Percentiles rank a stretch among this genome's conserved stretches.
Conservation (phyloP, 2,329 filamentous ascomycete species). For the Colletotrichum destructivum region DNA sequence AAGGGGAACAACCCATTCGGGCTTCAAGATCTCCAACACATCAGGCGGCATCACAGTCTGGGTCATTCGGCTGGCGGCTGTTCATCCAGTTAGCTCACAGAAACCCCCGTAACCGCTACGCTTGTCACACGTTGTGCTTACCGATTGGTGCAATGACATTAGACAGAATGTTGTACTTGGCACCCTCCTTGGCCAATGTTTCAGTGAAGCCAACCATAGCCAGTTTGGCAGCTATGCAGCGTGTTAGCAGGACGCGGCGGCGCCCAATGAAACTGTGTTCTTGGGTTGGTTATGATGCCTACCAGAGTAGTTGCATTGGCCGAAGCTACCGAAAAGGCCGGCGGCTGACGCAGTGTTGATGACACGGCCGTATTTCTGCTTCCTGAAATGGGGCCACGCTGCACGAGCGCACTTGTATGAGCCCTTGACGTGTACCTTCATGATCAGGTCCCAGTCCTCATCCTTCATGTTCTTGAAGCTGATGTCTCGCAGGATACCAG, state of each 20-base stretch:
- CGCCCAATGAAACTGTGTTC: not conserved
- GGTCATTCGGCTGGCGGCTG: conserved; percentile 94
- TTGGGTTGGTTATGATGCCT: conserved; percentile 45
- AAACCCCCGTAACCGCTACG: conserved; percentile 8
- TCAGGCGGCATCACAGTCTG: conserved; percentile 97
- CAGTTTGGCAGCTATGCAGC: conserved; percentile 82
- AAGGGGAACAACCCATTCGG: conserved; percentile 94
- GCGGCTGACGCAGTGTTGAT: conserved; percentile 98
- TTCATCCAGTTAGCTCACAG: conserved; percentile 17
- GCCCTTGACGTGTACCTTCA: conserved; percentile 92
- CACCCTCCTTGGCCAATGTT: conserved; percentile 96
- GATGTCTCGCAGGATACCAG: conserved; percentile 93
- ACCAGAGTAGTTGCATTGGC: conserved; percentile 95
- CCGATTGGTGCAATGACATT: conserved; percentile 94
- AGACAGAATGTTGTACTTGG: conserved; percentile 96
- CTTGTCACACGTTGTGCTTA: conserved; percentile 48
- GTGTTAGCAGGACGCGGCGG: conserved; percentile 17
- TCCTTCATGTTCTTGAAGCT: conserved; percentile 99
- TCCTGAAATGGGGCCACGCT: conserved; percentile 97
- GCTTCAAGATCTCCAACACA: conserved; percentile 86
- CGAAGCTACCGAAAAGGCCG: conserved; percentile 95
- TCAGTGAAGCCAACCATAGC: conserved; percentile 97
- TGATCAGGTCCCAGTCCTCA: conserved; percentile 95
- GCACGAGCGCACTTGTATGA: conserved; percentile 96
- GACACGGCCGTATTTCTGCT: conserved; percentile 97